Evolutionary conservation across 2,329 filamentous ascomycete species (phyloP).

Genomic region (Sclerotinia nivalis): DNA sequence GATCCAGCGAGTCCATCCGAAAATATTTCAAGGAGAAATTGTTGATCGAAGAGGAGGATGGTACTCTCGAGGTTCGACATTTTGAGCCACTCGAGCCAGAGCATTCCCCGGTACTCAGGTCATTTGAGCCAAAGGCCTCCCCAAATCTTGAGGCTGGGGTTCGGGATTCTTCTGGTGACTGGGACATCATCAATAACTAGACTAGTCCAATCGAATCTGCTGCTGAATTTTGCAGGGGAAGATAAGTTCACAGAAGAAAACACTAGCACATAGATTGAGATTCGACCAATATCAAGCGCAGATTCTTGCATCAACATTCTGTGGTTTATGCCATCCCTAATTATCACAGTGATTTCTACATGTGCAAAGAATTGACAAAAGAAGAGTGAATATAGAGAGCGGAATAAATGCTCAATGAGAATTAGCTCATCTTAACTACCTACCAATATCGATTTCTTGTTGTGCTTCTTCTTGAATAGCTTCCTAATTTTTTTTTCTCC

Average conservation of each 20-base stretch:
- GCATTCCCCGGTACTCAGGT: background rate
- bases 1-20: background rate
- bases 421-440: background rate
- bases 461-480: too few species aligned
- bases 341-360: background rate
- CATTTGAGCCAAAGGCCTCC: background rate
- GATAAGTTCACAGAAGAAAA: background rate
- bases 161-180: background rate
- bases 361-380: background rate
- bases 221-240: background rate
- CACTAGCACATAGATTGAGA: background rate
- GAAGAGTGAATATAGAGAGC: background rate
- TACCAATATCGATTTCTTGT: too few species aligned
- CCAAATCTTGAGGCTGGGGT: background rate
- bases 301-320: background rate
- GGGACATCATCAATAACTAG: background rate
- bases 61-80: background rate
- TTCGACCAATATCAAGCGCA: background rate
- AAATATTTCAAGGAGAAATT: background rate
- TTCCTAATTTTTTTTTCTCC: too few species aligned
- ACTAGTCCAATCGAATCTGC: background rate
- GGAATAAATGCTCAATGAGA: background rate
- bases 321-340: background rate
- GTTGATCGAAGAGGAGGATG: background rate
- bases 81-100: background rate